A percentile compares a stretch with the other conserved stretches of the same genome.
Conservation (phyloP, 2,329 filamentous ascomycete species). For the Talaromyces sp. region DNA sequence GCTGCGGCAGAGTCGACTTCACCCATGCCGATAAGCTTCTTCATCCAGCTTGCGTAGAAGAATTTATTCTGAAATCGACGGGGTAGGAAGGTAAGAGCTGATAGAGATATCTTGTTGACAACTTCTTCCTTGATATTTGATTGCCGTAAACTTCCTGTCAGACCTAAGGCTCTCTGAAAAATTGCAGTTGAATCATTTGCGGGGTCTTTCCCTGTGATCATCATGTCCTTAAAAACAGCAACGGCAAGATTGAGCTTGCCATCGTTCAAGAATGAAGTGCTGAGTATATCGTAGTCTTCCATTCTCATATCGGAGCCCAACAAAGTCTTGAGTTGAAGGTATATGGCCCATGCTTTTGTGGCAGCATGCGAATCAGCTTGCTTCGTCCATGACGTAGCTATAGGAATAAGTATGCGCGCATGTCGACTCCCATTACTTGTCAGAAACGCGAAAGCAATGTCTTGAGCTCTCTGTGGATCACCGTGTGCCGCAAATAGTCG, state of each 20-base stretch:
- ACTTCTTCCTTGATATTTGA: conserved; percentile 41
- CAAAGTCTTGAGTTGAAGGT: conserved; percentile 60
- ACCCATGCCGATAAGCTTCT: conserved; percentile 70
- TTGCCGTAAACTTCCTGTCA: conserved; percentile 41
- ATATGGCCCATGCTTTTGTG: conserved; percentile 63
- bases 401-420: conserved; percentile 51
- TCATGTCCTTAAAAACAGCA: conserved; percentile 84
- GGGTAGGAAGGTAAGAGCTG: conserved; percentile 52
- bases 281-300: conserved; percentile 72
- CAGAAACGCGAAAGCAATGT: conserved; percentile 46
- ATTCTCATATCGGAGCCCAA: conserved; percentile 62
- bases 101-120: conserved; percentile 48
- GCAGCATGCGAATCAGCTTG: conserved; percentile 49
- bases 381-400: conserved; percentile 66
- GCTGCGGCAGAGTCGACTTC: conserved; percentile 67
- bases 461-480: conserved; percentile 47
- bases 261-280: conserved; percentile 65
- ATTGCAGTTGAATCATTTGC: conserved; percentile 44
- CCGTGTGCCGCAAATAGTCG: conserved; percentile 48
- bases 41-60: conserved; percentile 86
- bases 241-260: conserved; percentile 65
- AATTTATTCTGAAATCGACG: conserved; percentile 64
- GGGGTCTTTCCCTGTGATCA: conserved; percentile 57
- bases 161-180: conserved; percentile 40
- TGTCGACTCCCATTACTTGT: conserved; percentile 40